Evolutionary conservation across 2,329 filamentous ascomycete genomes (phyloP), one percentile per base, ranked within the genome.

Genomic region (Cadophora malorum): DNA sequence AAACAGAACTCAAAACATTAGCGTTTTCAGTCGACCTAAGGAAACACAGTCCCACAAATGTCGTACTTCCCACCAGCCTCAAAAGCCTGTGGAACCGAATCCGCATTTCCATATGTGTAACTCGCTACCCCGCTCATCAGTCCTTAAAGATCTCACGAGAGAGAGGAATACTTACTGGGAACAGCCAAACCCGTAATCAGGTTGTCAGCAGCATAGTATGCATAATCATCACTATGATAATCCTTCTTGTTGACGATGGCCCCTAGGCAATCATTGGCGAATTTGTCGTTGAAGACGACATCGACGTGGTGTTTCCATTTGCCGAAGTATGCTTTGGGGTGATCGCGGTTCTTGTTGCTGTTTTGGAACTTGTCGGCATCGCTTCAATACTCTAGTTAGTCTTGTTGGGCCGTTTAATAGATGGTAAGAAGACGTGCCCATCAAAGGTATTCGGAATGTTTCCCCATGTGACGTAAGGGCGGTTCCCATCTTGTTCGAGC

Each of bases 191-290:
- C 68, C 31, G 60, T 49, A 6, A 71, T 28, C 47, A 71, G 52
- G 19, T 66, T 66, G 66, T 71, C 70, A 21, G 63, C 66, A 49
- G 70, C 70, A 52, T 68, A 71, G 28, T 60, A 71, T 4, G 49
- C 33, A 66, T 68, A 71, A 59, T 71, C 70, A 63, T 71, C 67
- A 41, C 70, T 71, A 56, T 71, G 70, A 35, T 71, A 71, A 56
- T 71, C 70, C 9, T 52, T 61, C 58, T 69, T 69, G 2, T 71
- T 64, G 16, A 68, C 35, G 19, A 71, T 58, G 3, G 70, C 70
- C 12, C 63, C 66, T 0, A 69, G 21, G 41, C 70, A 71, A 59
- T 71, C 70, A 61, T 71, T 71, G 12, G 50, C 70, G 50, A 56
- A 71, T 9, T 64, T 31, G 25, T 71, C 70, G 23, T 70, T 68